phyloP scores from a whole-genome alignment of 345 rosid species.

The Xanthoceras sorbifolium region DNA sequence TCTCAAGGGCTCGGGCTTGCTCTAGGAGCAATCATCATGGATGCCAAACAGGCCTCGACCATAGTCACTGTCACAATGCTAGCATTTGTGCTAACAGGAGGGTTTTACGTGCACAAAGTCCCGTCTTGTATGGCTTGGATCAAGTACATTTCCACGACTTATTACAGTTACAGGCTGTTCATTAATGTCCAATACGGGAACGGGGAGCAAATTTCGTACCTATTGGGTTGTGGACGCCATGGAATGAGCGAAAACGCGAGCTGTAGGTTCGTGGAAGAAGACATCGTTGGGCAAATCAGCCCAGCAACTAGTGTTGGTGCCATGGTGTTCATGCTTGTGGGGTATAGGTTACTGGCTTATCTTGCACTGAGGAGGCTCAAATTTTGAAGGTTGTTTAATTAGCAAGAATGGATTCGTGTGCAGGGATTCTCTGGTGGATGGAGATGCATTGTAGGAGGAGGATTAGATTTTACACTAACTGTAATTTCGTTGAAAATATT shows the following conservation, averaged over 20 bases:
- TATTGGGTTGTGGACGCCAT: slow-evolving; percentile 46
- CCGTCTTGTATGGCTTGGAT: slow-evolving; percentile 77
- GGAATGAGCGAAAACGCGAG: slow-evolving; percentile 23
- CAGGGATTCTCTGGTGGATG: neutral
- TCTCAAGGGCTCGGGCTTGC: slow-evolving; percentile 91
- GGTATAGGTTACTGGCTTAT: slow-evolving; percentile 80
- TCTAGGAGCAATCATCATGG: slow-evolving; percentile 86
- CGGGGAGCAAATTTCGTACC: slow-evolving; percentile 45
- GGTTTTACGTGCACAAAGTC: slow-evolving; percentile 80
- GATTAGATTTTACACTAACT: neutral
- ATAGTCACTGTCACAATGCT: slow-evolving; percentile 83
- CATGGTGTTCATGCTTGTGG: slow-evolving; percentile 71
- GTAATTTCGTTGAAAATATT: neutral
- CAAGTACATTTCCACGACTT: slow-evolving; percentile 76
- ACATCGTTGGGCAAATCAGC: slow-evolving; percentile 64
- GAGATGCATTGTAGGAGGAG: neutral
- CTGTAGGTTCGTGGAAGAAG: slow-evolving; percentile 69
- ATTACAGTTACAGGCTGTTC: slow-evolving; percentile 67
- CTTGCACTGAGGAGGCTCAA: slow-evolving; percentile 69
- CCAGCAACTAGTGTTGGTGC: slow-evolving; percentile 44
- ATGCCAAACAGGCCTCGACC: slow-evolving; percentile 88
- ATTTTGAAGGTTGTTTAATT: slow-evolving; percentile 16
- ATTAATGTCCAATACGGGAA: slow-evolving; percentile 65
- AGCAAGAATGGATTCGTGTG: neutral
- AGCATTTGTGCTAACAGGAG: slow-evolving; percentile 83